phyloP scores from a whole-genome alignment of 2,329 filamentous ascomycete genomes.

The Pseudogymnoascus sp. region DNA sequence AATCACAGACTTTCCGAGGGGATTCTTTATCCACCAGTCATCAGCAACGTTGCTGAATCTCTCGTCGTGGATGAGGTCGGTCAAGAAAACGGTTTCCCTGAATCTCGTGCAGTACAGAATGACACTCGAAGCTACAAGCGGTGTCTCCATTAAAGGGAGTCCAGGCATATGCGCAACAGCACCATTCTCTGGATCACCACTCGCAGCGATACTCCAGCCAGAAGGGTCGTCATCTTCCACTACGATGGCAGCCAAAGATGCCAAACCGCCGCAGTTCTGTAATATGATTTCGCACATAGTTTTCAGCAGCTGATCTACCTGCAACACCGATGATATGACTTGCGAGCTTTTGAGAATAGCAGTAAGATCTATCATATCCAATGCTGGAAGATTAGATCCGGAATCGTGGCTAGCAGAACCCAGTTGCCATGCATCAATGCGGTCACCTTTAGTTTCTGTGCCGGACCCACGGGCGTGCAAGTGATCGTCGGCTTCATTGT shows the following conservation, averaged over 20 bases:
- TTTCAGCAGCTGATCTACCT: conserved; percentile 65
- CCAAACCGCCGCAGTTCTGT: conserved; percentile 63
- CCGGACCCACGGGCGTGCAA: conserved; percentile 29
- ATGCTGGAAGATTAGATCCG: conserved; percentile 57
- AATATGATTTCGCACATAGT: conserved; percentile 78
- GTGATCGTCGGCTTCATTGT: conserved; percentile 31
- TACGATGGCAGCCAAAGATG: conserved; percentile 64
- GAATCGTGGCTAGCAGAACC: conserved; percentile 47
- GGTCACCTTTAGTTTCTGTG: conserved; percentile 45
- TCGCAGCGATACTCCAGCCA: conserved; percentile 63
- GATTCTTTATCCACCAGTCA: conserved; percentile 59
- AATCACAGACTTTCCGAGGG: conserved; percentile 65
- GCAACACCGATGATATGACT: conserved; percentile 68
- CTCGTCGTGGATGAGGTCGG: conserved; percentile 66
- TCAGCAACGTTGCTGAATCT: conserved; percentile 68
- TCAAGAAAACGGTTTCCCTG: conserved; percentile 64
- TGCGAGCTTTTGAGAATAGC: conserved; percentile 73
- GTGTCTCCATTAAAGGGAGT: conserved; percentile 55
- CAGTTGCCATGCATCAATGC: conserved; percentile 55
- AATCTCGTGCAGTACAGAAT: conserved; percentile 71
- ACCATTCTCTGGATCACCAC: conserved; percentile 61
- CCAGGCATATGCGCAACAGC: conserved; percentile 59
- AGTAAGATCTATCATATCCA: conserved; percentile 77
- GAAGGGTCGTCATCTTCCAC: conserved; percentile 54
- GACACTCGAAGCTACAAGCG: conserved; percentile 66